Conservation (phyloP, 2,329 filamentous ascomycete species). For the Trichoderma sp. region DNA sequence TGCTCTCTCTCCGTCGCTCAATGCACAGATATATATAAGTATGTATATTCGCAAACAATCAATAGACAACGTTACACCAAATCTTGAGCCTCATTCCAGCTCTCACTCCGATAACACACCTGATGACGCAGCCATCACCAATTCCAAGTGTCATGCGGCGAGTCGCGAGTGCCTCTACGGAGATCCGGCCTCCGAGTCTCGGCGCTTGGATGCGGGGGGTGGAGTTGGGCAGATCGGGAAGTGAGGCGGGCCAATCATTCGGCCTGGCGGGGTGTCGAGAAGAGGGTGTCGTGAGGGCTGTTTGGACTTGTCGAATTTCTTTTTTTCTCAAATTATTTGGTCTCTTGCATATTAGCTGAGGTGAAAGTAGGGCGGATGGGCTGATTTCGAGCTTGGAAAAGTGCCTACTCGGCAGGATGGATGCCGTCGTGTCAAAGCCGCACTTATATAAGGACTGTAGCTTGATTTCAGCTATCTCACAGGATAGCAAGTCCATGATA, state of each 20-base stretch:
- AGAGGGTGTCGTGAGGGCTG: background rate
- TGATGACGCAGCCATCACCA: background rate
- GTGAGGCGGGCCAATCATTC: background rate
- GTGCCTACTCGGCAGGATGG: background rate
- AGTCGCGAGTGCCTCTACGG: background rate
- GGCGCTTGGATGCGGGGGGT: slow-evolving; percentile 3
- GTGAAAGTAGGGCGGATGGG: background rate
- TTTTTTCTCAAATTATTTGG: background rate
- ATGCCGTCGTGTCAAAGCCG: background rate
- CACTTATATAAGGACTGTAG: background rate
- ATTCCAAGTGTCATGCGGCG: background rate
- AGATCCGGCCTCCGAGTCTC: slow-evolving; percentile 8
- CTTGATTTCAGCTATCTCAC: background rate
- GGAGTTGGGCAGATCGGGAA: slow-evolving; percentile 7
- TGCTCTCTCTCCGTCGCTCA: background rate
- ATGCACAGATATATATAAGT: background rate
- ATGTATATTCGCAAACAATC: background rate
- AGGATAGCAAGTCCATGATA: background rate
- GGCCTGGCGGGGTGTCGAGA: background rate
- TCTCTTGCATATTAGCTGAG: background rate
- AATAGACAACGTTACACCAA: background rate
- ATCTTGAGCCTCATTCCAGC: background rate
- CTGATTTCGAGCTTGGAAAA: background rate
- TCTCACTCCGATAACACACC: background rate
- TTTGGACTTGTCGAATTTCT: background rate